Evolutionary conservation across 2,329 filamentous ascomycete genomes (phyloP), one percentile per base, ranked within the genome.

Genomic region (Aspergillus pseudoterreus): DNA sequence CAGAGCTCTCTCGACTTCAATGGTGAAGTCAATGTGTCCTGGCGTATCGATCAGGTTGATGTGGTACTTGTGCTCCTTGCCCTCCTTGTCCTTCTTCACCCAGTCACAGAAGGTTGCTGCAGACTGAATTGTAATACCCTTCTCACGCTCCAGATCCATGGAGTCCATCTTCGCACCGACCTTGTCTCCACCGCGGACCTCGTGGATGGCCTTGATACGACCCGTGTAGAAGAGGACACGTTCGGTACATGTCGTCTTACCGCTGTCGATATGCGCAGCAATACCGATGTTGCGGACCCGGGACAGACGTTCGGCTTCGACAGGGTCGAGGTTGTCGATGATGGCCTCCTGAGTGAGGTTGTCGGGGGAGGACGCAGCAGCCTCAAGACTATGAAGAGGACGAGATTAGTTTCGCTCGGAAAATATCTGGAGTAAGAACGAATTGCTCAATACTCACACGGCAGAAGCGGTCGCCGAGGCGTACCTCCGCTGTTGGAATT

Each of bases 151-250:
- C 61, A 99, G 80, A 63, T 99, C 94, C 94, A 99, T 99, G 22
- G 92, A 96, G 78, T 99, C 94, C 94, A 99, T 99, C 79, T 99
- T 99, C 55, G 94, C 94, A 59, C 94, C 94, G 38, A 96, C 91
- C 33, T 88, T 84, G 80, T 99, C 94, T 68, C 92, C 92, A 47
- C 70, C 70, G 66, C 94, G 84, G 41, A 99, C 94, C 75, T 99
- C 94, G 78, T 99, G 94, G 65, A 99, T 97, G 30, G 90, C 82
- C 70, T 95, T 95, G 75, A 96, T 96, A 69, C 94, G 87, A 59
- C 94, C 94, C 50, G 94, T 97, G 74, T 99, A 99, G 82, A 92
- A 99, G 51, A 99, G 86, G 42, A 99, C 91, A 71, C 94, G 88
- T 76, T 99, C 94, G 51, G 92, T 97, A 56, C 85, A 89, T 35